Evolutionary conservation across 192 early-diverging fungal species (phyloP).

Genomic region (Kickxella alabastrina): DNA sequence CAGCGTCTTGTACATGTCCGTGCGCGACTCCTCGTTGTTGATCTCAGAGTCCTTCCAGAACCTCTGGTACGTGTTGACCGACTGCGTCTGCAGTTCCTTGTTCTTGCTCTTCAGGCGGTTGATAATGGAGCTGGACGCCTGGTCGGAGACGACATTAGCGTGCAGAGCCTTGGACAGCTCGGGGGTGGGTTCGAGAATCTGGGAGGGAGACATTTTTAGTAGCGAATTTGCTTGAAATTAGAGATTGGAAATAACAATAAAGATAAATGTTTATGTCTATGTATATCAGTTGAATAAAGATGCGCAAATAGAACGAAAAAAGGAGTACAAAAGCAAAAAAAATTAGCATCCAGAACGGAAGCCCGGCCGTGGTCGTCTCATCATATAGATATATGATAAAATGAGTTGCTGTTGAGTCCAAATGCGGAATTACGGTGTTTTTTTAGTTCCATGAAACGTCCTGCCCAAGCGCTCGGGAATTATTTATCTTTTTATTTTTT

Average conservation of each 20-base stretch:
- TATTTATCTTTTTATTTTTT: too few relatives aligned
- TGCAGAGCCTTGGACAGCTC: slow-evolving; percentile 49
- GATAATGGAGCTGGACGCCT: slow-evolving; percentile 37
- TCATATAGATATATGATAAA: too few relatives aligned
- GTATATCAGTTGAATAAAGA: too few relatives aligned
- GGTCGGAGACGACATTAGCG: slow-evolving; percentile 34
- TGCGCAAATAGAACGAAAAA: neutral
- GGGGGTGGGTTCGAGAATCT: slow-evolving; percentile 45
- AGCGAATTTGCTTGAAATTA: neutral
- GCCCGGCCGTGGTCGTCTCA: neutral
- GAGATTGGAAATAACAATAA: slow-evolving; percentile 5
- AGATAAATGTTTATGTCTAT: neutral
- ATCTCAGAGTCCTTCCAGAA: slow-evolving; percentile 64
- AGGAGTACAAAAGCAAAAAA: slow-evolving; percentile 1
- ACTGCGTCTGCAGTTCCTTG: slow-evolving; percentile 59
- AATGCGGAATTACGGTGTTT: too few relatives aligned
- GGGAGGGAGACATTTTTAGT: slow-evolving; percentile 14
- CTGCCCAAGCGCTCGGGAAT: too few relatives aligned
- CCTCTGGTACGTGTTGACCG: slow-evolving; percentile 67
- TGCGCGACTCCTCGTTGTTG: slow-evolving; percentile 61
- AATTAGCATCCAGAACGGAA: neutral
- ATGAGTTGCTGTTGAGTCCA: too few relatives aligned
- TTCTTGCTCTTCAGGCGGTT: slow-evolving; percentile 57
- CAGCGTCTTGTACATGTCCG: slow-evolving; percentile 60
- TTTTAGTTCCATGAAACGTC: neutral